These are phyloP conservation scores for Aspergillus caelatus DNA, from an alignment of 2,329 filamentous ascomycete species.

Conservation along the genomic window DNA sequence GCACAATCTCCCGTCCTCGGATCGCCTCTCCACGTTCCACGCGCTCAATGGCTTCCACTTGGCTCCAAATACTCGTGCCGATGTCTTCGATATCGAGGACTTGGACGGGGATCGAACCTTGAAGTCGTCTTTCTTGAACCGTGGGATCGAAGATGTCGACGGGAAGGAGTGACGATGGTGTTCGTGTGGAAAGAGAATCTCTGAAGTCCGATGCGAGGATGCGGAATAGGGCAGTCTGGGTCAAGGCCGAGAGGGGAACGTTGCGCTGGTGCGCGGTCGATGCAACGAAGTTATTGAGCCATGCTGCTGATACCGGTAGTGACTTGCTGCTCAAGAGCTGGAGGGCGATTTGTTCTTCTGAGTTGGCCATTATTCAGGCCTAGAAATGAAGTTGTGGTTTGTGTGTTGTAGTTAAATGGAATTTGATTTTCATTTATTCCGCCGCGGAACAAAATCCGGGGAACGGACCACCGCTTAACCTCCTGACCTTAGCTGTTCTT, in stretches of 20 bases:
- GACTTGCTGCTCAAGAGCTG: constrained; percentile 61
- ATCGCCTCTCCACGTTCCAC: constrained; percentile 54
- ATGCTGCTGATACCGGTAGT: constrained; percentile 59
- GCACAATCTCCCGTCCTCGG: constrained; percentile 78
- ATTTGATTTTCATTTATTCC: neutral
- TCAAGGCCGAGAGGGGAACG: constrained; percentile 69
- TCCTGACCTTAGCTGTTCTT: neutral
- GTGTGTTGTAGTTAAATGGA: neutral
- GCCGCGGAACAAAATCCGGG: constrained; percentile 11
- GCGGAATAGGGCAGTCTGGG: constrained; percentile 79
- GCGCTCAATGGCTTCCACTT: constrained; percentile 71
- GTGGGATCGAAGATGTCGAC: constrained; percentile 56
- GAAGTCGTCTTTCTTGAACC: constrained; percentile 59
- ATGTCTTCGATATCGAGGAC: constrained; percentile 87
- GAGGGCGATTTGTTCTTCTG: constrained; percentile 43
- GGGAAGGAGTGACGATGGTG: constrained; percentile 55
- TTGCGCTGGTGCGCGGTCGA: constrained; percentile 53
- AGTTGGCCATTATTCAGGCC: constrained; percentile 27
- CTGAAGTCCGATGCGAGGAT: constrained; percentile 79
- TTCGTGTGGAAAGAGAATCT: constrained; percentile 57
- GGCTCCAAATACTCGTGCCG: constrained; percentile 76
- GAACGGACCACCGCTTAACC: constrained; percentile 34
- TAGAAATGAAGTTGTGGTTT: neutral
- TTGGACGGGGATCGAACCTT: constrained; percentile 72
- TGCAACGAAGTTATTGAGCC: constrained; percentile 66